These are phyloP conservation scores for Phytophthora megakarya DNA, from an alignment of 352 stramenopile genomes.

Conservation along the genomic window DNA sequence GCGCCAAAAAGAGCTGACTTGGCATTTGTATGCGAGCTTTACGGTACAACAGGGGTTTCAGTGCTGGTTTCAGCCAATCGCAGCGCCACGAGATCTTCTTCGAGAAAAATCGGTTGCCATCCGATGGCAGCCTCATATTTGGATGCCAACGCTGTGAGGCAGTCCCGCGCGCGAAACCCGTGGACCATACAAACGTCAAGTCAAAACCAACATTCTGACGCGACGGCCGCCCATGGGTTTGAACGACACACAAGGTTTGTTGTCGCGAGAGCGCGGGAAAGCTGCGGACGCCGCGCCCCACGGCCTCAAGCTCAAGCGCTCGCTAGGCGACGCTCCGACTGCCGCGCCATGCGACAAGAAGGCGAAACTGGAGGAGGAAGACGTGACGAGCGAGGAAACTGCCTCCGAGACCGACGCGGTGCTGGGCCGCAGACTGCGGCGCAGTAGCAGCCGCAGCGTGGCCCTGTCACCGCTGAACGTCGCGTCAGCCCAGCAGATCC, in stretches of 20 bases:
- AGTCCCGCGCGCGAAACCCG: neutral
- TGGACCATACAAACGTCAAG: slow-evolving; percentile 42
- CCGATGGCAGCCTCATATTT: slow-evolving; percentile 29
- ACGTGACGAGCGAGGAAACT: neutral
- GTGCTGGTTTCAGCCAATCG: slow-evolving; percentile 20
- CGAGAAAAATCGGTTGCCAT: slow-evolving; percentile 30
- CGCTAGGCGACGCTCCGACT: slow-evolving; percentile 7
- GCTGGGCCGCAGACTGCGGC: slow-evolving; percentile 2
- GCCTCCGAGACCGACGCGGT: slow-evolving; percentile 1
- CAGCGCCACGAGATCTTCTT: slow-evolving; percentile 17
- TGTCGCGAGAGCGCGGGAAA: slow-evolving; percentile 29
- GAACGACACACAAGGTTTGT: slow-evolving; percentile 44
- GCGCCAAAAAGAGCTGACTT: no score
- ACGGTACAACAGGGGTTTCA: neutral
- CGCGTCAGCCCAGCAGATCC: slow-evolving; percentile 63
- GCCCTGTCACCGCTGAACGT: slow-evolving; percentile 66
- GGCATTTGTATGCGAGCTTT: no score
- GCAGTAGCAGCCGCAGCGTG: slow-evolving; percentile 10
- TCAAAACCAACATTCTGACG: slow-evolving; percentile 56
- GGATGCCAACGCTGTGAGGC: slow-evolving; percentile 22
- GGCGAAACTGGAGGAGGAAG: slow-evolving; percentile 31
- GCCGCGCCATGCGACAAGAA: slow-evolving; percentile 51
- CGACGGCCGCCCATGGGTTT: slow-evolving; percentile 46
- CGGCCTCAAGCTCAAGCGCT: slow-evolving; percentile 37
- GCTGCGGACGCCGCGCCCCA: neutral